phyloP scores from a whole-genome alignment of 257 asterid genomes.

The Ligustrum vulgare region DNA sequence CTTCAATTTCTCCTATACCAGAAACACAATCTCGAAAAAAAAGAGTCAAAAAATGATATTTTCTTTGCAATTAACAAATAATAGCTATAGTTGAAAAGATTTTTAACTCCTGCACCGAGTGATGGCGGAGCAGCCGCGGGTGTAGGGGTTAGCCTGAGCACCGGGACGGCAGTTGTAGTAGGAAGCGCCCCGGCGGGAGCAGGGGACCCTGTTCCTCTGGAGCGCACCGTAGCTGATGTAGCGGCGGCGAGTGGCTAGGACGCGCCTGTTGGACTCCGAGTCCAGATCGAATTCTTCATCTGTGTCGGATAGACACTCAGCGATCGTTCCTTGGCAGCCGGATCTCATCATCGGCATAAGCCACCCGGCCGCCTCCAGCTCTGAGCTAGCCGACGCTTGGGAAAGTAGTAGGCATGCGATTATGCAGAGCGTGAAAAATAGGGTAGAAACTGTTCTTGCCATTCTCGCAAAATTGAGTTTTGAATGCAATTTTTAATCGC shows the following conservation, averaged over 20 bases:
- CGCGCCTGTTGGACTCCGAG: conserved; percentile 80
- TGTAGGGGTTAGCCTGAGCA: conserved; percentile 80
- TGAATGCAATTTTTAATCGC: background rate
- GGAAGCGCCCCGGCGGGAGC: conserved; percentile 95
- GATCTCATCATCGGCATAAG: conserved; percentile 59
- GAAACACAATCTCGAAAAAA: conserved; percentile 18
- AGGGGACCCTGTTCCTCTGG: conserved; percentile 77
- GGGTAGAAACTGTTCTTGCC: background rate
- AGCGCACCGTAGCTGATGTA: conserved; percentile 97
- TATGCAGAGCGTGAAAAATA: conserved; percentile 12
- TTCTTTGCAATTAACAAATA: background rate
- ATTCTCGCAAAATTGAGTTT: background rate
- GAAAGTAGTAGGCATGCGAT: conserved; percentile 23
- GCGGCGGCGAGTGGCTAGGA: conserved; percentile 48
- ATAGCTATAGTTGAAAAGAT: conserved; percentile 20
- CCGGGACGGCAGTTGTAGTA: conserved; percentile 96
- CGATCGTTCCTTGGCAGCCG: conserved; percentile 58
- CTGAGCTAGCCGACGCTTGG: conserved; percentile 52
- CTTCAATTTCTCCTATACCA: conserved; percentile 22
- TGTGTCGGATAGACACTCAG: conserved; percentile 51
- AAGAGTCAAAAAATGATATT: background rate
- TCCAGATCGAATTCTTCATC: conserved; percentile 74
- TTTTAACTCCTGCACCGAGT: conserved; percentile 80
- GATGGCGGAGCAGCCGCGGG: conserved; percentile 88
- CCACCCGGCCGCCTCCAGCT: conserved; percentile 47